These are phyloP conservation scores for Cantharellus cinnabarinus DNA, from an alignment of 768 basidiomycete genomes.

Conservation along the genomic window DNA sequence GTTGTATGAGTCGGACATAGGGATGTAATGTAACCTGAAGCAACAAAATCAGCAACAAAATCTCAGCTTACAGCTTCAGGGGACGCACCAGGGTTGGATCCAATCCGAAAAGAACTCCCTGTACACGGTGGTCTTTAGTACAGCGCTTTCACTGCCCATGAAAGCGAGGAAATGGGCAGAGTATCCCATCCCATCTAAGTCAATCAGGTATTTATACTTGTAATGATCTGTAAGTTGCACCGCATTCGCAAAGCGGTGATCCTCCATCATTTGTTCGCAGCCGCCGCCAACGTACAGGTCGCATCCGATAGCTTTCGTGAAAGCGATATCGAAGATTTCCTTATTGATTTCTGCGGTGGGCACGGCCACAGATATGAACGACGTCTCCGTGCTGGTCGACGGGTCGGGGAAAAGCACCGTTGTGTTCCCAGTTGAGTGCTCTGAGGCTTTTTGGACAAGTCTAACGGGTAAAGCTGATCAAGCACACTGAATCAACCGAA, in stretches of 20 bases:
- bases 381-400: slow-evolving; percentile 29
- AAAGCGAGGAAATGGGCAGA: slow-evolving; percentile 75
- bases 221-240: slow-evolving; percentile 75
- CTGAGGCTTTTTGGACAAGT: slow-evolving; percentile 66
- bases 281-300: slow-evolving; percentile 54
- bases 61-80: background rate
- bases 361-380: slow-evolving; percentile 22
- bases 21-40: slow-evolving; percentile 82
- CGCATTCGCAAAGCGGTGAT: slow-evolving; percentile 50
- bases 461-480: slow-evolving; percentile 14
- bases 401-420: slow-evolving; percentile 56
- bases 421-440: slow-evolving; percentile 27
- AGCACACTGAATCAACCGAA: slow-evolving; percentile 2
- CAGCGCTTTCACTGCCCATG: slow-evolving; percentile 70
- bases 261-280: slow-evolving; percentile 35
- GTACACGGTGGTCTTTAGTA: slow-evolving; percentile 80
- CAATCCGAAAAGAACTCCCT: slow-evolving; percentile 80
- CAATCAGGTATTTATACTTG: slow-evolving; percentile 82
- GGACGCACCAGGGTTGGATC: slow-evolving; percentile 63
- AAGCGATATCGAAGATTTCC: slow-evolving; percentile 74
- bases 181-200: slow-evolving; percentile 91
- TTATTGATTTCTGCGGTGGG: slow-evolving; percentile 41
- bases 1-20: slow-evolving; percentile 62
- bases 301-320: slow-evolving; percentile 55
- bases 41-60: background rate